Conservation (phyloP, 1,284 basidiomycete species). For the Rhodotorula sp. region DNA sequence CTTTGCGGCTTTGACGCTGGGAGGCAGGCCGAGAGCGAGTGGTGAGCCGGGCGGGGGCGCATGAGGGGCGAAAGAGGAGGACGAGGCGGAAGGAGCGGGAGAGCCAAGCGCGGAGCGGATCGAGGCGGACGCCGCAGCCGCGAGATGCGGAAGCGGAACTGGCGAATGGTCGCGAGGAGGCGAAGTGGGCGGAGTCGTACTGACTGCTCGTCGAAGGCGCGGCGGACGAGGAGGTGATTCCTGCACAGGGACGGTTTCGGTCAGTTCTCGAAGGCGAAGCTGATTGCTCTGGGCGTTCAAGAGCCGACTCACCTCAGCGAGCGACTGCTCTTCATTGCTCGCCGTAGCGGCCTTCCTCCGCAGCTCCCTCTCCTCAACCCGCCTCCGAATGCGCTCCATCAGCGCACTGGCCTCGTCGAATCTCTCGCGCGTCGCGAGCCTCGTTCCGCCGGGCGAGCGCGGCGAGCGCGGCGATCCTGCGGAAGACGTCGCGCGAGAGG, state of each 20-base stretch:
- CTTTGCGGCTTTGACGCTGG: neutral
- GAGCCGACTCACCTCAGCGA: no score
- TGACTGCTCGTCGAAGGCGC: neutral
- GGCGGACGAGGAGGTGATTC: neutral
- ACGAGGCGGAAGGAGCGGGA: constrained; percentile 6
- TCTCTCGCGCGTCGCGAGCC: constrained; percentile 16
- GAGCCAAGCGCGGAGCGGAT: constrained; percentile 27
- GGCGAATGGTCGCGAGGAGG: neutral
- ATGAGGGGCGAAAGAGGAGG: neutral
- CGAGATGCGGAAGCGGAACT: constrained; percentile 28
- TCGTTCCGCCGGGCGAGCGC: neutral
- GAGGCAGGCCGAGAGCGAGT: neutral
- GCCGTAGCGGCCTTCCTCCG: neutral
- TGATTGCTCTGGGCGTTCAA: no score
- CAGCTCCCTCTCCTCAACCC: constrained; percentile 11
- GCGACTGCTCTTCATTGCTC: no score
- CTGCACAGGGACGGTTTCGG: no score
- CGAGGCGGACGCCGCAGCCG: constrained; percentile 33
- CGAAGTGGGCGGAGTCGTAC: neutral
- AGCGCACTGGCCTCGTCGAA: constrained; percentile 38
- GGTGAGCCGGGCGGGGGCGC: neutral
- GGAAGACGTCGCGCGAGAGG: neutral
- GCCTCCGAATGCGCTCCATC: constrained; percentile 31
- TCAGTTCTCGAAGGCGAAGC: no score
- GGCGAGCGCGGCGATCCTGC: neutral